Percentiles rank a stretch among this genome's conserved stretches.
These are phyloP conservation scores for Metarhizium rileyi DNA, from an alignment of 2,329 filamentous ascomycete genomes.

Conservation along the genomic window DNA sequence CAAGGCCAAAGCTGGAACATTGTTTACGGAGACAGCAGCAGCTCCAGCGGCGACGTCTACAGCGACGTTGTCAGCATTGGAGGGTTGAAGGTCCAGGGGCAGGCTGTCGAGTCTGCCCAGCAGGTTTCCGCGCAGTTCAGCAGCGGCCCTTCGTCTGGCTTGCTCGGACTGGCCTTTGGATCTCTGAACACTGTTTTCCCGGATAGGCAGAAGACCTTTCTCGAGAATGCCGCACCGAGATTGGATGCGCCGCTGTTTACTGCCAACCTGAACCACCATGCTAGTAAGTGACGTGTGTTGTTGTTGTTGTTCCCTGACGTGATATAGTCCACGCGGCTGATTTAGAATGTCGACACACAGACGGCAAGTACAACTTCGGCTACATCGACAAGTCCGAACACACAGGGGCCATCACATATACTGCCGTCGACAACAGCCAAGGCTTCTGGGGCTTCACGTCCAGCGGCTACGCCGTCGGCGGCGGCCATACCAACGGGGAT, in stretches of 20 bases:
- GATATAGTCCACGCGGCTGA: too few relatives aligned
- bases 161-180: constrained; percentile 35
- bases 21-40: constrained; percentile 33
- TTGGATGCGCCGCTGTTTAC: constrained; percentile 46
- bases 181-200: constrained; percentile 32
- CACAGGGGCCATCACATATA: constrained; percentile 50
- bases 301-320: too few relatives aligned
- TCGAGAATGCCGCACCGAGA: constrained; percentile 19
- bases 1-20: constrained; percentile 31
- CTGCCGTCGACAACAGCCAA: constrained; percentile 47
- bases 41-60: constrained; percentile 33
- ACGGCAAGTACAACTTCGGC: constrained; percentile 66
- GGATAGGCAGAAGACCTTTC: constrained; percentile 32
- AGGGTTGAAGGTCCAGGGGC: constrained; percentile 26
- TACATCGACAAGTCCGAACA: constrained; percentile 56
- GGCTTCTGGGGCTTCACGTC: constrained; percentile 50
- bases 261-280: constrained; percentile 50
- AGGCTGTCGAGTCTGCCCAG: constrained; percentile 35
- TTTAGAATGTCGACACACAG: too few relatives aligned
- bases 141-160: constrained; percentile 30
- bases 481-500: constrained; percentile 11
- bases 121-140: constrained; percentile 31
- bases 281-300: constrained; percentile 11
- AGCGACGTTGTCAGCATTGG: constrained; percentile 33
- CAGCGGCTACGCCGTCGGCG: constrained; percentile 13